phyloP scores from a whole-genome alignment of 768 basidiomycete species.

The Psilocybe cubensis region DNA sequence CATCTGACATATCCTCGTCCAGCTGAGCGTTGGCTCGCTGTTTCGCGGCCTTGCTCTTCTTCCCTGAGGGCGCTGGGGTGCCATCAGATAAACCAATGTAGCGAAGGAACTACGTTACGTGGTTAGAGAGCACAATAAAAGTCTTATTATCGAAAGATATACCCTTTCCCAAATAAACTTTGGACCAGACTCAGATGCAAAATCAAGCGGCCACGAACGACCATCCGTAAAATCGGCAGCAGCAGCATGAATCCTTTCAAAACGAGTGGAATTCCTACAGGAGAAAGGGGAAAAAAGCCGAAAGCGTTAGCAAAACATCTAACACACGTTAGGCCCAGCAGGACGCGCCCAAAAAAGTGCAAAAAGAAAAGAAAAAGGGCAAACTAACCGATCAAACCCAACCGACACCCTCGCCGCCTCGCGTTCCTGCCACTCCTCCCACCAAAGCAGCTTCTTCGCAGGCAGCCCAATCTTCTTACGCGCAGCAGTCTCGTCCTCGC shows the following conservation, averaged over 20 bases:
- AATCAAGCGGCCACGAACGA: constrained; percentile 40
- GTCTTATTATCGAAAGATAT: constrained; percentile 6
- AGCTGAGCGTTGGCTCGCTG: constrained; percentile 37
- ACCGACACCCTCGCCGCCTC: constrained; percentile 50
- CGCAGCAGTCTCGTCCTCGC: constrained; percentile 16
- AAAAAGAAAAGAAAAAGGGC: not conserved
- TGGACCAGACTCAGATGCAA: constrained; percentile 36
- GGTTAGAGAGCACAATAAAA: constrained; percentile 5
- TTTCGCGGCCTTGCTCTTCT: constrained; percentile 31
- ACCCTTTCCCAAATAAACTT: constrained; percentile 70
- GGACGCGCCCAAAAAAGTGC: not conserved
- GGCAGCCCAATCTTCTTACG: constrained; percentile 21
- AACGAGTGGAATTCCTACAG: constrained; percentile 43
- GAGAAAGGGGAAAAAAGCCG: not conserved
- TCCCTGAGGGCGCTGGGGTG: constrained; percentile 6
- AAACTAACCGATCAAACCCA: constrained; percentile 54
- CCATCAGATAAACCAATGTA: constrained; percentile 54
- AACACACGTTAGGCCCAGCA: too few species aligned
- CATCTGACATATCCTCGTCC: constrained; percentile 27
- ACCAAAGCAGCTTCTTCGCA: constrained; percentile 49
- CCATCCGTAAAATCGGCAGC: constrained; percentile 56
- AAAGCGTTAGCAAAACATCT: too few species aligned
- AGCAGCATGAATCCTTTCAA: constrained; percentile 63
- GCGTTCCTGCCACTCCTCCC: constrained; percentile 70
- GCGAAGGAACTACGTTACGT: constrained; percentile 51